Percentiles rank a stretch among this genome's conserved stretches.
Evolutionary conservation across 1,284 basidiomycete species (phyloP).

Genomic region (Flammula alnicola): DNA sequence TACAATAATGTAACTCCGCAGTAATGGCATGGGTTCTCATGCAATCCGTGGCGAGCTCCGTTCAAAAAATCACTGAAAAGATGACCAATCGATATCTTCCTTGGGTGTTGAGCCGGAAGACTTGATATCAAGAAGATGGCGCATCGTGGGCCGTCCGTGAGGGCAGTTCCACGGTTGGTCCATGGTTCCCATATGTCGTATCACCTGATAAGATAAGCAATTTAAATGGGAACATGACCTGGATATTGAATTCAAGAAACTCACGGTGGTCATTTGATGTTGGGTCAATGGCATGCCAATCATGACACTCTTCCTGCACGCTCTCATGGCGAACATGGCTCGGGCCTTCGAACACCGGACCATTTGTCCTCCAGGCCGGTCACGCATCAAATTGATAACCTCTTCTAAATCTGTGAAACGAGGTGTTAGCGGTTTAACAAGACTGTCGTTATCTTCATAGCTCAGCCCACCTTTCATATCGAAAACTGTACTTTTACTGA

Average conservation of each 20-base stretch:
- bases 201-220: slow-evolving; percentile 56
- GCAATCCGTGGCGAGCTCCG: too few species aligned
- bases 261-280: slow-evolving; percentile 81
- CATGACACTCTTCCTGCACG: slow-evolving; percentile 97
- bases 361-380: slow-evolving; percentile 77
- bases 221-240: slow-evolving; percentile 4
- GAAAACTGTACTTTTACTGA: slow-evolving; percentile 90
- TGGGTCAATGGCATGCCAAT: slow-evolving; percentile 84
- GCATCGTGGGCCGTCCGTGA: slow-evolving; percentile 95
- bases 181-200: slow-evolving; percentile 94
- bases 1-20: slow-evolving; percentile 9
- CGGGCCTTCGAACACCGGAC: slow-evolving; percentile 93
- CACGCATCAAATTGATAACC: slow-evolving; percentile 83
- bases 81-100: slow-evolving; percentile 31
- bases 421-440: slow-evolving; percentile 12
- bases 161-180: slow-evolving; percentile 99
- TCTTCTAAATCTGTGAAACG: slow-evolving; percentile 94
- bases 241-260: slow-evolving; percentile 34
- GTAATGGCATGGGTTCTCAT: too few species aligned
- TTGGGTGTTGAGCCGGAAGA: slow-evolving; percentile 17
- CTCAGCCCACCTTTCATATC: slow-evolving; percentile 54
- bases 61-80: slow-evolving; percentile 23
- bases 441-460: slow-evolving; percentile 4
- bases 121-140: slow-evolving; percentile 68
- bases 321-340: slow-evolving; percentile 95